Evolutionary conservation across 805 yeast species (phyloP).

Genomic region (Alloascoidea hylecoeti): DNA sequence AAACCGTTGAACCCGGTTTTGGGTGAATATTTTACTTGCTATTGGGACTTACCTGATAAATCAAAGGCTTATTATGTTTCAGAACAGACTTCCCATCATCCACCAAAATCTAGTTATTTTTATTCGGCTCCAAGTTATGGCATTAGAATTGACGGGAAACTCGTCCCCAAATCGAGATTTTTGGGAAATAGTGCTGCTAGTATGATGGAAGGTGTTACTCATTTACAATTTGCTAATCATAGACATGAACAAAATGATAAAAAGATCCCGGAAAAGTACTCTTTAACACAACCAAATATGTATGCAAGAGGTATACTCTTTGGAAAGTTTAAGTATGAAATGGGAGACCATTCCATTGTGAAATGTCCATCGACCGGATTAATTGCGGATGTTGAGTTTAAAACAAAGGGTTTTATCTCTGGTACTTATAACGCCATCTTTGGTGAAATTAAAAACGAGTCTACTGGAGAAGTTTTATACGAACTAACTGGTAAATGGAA

Average conservation of each 20-base stretch:
- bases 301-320: slow-evolving; percentile 89
- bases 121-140: slow-evolving; percentile 70
- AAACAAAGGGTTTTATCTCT: slow-evolving; percentile 85
- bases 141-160: slow-evolving; percentile 80
- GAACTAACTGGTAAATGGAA: slow-evolving; percentile 90
- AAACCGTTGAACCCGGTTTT: slow-evolving; percentile 92
- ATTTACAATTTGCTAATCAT: slow-evolving; percentile 50
- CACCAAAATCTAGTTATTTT: slow-evolving; percentile 94
- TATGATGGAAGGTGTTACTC: slow-evolving; percentile 86
- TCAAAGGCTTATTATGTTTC: slow-evolving; percentile 69
- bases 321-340: slow-evolving; percentile 79
- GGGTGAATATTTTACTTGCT: slow-evolving; percentile 84
- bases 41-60: slow-evolving; percentile 76
- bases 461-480: slow-evolving; percentile 39
- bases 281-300: slow-evolving; percentile 89
- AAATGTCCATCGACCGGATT: slow-evolving; percentile 43
- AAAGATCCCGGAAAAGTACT: slow-evolving; percentile 54
- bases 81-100: slow-evolving; percentile 96
- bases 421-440: slow-evolving; percentile 86
- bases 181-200: slow-evolving; percentile 96
- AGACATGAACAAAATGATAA: slow-evolving; percentile 25
- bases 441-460: slow-evolving; percentile 46
- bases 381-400: slow-evolving; percentile 79
- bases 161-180: slow-evolving; percentile 77
- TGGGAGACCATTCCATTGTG: slow-evolving; percentile 85